phyloP scores from a whole-genome alignment of 345 rosid species.

The Melaleuca quinquenervia region DNA sequence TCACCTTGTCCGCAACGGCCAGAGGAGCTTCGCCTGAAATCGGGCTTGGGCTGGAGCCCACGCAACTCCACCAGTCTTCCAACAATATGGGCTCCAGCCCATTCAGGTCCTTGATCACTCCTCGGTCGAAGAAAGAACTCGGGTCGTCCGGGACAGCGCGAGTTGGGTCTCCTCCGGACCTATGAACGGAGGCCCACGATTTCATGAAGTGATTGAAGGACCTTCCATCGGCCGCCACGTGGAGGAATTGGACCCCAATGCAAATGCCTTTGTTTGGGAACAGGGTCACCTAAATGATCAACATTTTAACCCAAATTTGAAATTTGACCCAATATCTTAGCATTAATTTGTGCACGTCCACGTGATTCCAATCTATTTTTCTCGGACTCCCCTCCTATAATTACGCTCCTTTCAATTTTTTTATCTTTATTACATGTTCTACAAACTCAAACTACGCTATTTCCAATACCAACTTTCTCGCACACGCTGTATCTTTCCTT shows the following conservation, averaged over 20 bases:
- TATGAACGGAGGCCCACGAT: slow-evolving; percentile 21
- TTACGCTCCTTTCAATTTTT: neutral
- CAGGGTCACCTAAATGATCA: slow-evolving; percentile 2
- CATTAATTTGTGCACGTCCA: neutral
- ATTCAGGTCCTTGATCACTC: slow-evolving; percentile 4
- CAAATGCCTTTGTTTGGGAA: slow-evolving; percentile 32
- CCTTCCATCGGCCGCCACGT: slow-evolving; percentile 32
- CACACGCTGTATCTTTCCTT: neutral
- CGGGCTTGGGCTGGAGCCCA: neutral
- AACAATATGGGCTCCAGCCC: slow-evolving; percentile 3
- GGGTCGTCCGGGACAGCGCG: neutral
- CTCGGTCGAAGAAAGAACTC: slow-evolving; percentile 4
- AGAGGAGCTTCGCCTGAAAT: neutral
- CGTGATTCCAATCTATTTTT: neutral
- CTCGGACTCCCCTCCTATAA: neutral
- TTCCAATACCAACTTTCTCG: neutral
- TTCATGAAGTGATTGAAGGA: slow-evolving; percentile 28
- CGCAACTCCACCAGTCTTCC: slow-evolving; percentile 1
- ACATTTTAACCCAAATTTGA: neutral
- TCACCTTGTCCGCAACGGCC: slow-evolving; percentile 1
- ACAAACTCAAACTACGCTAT: neutral
- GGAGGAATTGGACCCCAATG: slow-evolving; percentile 11
- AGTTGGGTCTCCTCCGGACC: neutral
- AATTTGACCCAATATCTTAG: neutral
- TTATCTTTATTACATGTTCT: neutral